phyloP scores from a whole-genome alignment of 2,329 filamentous ascomycete species.

The Paraphaeosphaeria minitans region DNA sequence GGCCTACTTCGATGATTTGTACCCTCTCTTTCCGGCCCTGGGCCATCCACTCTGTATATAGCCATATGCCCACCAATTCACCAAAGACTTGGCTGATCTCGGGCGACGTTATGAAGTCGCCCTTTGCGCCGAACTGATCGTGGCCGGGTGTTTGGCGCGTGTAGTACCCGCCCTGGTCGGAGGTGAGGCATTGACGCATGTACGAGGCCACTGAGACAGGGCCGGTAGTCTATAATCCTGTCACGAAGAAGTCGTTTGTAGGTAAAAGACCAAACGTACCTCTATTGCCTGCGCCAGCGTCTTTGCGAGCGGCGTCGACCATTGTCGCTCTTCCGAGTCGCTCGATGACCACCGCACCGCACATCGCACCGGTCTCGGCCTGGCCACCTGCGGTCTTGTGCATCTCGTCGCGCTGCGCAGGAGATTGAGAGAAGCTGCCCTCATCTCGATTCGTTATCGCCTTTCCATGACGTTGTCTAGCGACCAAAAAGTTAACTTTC shows the following conservation, averaged over 20 bases:
- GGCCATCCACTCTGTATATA: slow-evolving; percentile 94
- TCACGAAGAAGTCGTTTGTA: slow-evolving; percentile 3
- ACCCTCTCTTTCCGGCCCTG: slow-evolving; percentile 78
- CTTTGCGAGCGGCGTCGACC: slow-evolving; percentile 92
- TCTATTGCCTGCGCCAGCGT: slow-evolving; percentile 85
- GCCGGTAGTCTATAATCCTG: slow-evolving; percentile 70
- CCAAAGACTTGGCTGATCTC: slow-evolving; percentile 98
- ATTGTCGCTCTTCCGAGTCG: slow-evolving; percentile 58
- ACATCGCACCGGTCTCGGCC: slow-evolving; percentile 16
- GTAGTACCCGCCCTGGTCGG: slow-evolving; percentile 91
- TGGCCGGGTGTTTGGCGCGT: slow-evolving; percentile 71
- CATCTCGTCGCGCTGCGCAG: slow-evolving; percentile 30
- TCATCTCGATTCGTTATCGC: slow-evolving; percentile 36
- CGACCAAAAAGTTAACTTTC: slow-evolving; percentile 33
- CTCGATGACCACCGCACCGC: slow-evolving; percentile 50
- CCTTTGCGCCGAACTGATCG: slow-evolving; percentile 90
- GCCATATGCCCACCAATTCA: slow-evolving; percentile 91
- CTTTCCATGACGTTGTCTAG: slow-evolving; percentile 41
- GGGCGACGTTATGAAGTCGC: slow-evolving; percentile 95
- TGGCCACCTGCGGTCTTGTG: slow-evolving; percentile 15
- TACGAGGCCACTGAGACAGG: slow-evolving; percentile 90
- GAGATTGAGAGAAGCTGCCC: slow-evolving; percentile 33
- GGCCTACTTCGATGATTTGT: slow-evolving; percentile 91
- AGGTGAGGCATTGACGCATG: slow-evolving; percentile 98
- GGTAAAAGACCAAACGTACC: slow-evolving; percentile 54